Conservation (phyloP, 2,329 filamentous ascomycete species). For the Aspergillus vadensis region DNA sequence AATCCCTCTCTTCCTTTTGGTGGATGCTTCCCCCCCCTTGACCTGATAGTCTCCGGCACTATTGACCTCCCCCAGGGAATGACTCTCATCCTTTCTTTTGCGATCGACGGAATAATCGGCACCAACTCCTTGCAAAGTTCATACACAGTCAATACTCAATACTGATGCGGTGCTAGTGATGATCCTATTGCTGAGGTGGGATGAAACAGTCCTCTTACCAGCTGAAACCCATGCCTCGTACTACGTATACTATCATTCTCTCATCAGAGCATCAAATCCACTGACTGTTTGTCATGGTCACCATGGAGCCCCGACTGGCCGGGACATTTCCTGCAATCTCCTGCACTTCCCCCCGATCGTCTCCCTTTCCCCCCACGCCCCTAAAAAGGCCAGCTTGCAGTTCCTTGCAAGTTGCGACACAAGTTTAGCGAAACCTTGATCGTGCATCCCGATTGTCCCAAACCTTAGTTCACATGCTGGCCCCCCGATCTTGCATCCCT, state of each 20-base stretch:
- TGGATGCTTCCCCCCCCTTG: neutral
- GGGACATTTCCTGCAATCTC: slow-evolving; percentile 13
- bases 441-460: neutral
- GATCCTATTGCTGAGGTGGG: neutral
- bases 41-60: slow-evolving; percentile 4
- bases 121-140: slow-evolving; percentile 2
- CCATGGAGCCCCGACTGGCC: neutral
- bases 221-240: neutral
- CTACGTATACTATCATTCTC: no score
- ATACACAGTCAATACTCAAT: no score
- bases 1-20: neutral
- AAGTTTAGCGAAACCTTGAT: neutral
- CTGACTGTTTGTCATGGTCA: neutral
- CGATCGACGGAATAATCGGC: slow-evolving; percentile 1
- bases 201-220: neutral
- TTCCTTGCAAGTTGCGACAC: slow-evolving; percentile 10
- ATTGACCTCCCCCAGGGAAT: slow-evolving; percentile 2
- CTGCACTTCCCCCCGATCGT: slow-evolving; percentile 10
- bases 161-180: no score
- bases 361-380: slow-evolving; percentile 10
- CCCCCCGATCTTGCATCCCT: neutral
- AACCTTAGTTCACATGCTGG: neutral
- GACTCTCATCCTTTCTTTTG: slow-evolving; percentile 3
- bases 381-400: slow-evolving; percentile 17
- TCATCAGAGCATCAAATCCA: neutral